These are phyloP conservation scores for Aristolochia contorta DNA, from an alignment of 164 flowering plant species.

Conservation along the genomic window DNA sequence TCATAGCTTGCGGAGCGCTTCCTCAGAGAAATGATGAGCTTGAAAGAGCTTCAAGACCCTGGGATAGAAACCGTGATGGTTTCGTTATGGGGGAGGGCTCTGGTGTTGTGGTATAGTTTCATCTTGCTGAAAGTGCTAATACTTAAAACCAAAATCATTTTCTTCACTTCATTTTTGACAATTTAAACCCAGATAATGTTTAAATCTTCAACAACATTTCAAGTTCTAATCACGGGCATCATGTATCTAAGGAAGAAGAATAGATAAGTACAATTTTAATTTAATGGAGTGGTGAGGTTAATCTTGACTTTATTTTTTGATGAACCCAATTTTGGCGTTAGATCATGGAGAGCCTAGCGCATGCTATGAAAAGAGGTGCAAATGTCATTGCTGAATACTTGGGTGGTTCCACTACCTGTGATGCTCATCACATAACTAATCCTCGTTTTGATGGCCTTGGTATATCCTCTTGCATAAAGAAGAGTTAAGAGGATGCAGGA, in stretches of 20 bases:
- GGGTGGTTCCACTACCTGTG: conserved; percentile 59
- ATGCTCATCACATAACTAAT: conserved; percentile 73
- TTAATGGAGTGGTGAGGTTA: background rate
- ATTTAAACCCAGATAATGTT: background rate
- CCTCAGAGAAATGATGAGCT: conserved; percentile 34
- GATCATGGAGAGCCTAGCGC: conserved; percentile 68
- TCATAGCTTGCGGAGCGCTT: conserved; percentile 67
- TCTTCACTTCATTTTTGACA: background rate
- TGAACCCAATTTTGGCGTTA: conserved; percentile 8
- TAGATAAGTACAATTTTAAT: background rate
- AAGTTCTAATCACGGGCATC: background rate
- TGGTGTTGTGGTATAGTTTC: conserved; percentile 56
- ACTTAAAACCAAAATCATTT: background rate
- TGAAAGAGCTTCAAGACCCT: conserved; percentile 17
- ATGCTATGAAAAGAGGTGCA: conserved; percentile 58
- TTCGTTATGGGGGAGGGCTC: conserved; percentile 79
- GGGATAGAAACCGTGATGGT: conserved; percentile 29
- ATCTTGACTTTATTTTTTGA: background rate
- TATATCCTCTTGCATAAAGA: conserved; percentile 55
- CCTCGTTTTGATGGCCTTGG: conserved; percentile 65
- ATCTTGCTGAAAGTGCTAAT: too few relatives aligned
- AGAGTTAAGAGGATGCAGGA: conserved; percentile 52
- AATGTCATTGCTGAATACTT: conserved; percentile 52
- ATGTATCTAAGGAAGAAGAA: background rate
- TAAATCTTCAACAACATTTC: background rate